Evolutionary conservation across 2,329 filamentous ascomycete species (phyloP).

Genomic region (Trichoderma asperellum): DNA sequence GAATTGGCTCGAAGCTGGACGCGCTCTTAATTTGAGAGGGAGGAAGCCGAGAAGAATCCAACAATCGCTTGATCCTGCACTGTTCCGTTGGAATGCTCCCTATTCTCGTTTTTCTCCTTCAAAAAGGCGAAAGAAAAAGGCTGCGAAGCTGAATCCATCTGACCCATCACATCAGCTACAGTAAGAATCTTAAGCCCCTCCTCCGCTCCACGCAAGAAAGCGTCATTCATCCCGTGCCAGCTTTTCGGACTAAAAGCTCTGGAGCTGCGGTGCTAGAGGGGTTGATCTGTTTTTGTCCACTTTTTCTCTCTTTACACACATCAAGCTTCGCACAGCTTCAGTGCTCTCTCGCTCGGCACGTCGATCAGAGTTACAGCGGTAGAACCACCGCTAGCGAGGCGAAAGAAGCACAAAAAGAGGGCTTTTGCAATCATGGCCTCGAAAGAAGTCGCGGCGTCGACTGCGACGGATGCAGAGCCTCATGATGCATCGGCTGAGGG

Average conservation of each 20-base stretch:
- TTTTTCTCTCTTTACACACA: background rate
- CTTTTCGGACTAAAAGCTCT: slow-evolving; percentile 14
- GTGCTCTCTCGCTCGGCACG: background rate
- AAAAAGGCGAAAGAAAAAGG: background rate
- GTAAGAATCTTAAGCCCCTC: slow-evolving; percentile 5
- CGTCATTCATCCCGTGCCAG: slow-evolving; percentile 21
- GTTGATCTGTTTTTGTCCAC: slow-evolving; percentile 18
- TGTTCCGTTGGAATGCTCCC: background rate
- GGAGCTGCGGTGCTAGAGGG: slow-evolving; percentile 7
- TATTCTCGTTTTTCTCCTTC: background rate
- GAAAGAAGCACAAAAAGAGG: background rate
- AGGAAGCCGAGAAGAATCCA: background rate
- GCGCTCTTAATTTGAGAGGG: background rate
- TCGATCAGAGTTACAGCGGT: background rate
- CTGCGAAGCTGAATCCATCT: background rate
- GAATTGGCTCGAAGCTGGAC: background rate
- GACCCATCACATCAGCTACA: background rate
- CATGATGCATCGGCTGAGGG: slow-evolving; percentile 24
- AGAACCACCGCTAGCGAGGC: background rate
- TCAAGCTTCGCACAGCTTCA: background rate
- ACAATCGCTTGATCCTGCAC: background rate
- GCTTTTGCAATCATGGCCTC: slow-evolving; percentile 28
- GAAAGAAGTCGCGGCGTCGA: slow-evolving; percentile 35
- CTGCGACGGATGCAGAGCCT: slow-evolving; percentile 31
- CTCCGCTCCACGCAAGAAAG: slow-evolving; percentile 13